Evolutionary conservation across 495 filamentous ascomycete species (phyloP).

Genomic region (Hypoxylon perforatum): DNA sequence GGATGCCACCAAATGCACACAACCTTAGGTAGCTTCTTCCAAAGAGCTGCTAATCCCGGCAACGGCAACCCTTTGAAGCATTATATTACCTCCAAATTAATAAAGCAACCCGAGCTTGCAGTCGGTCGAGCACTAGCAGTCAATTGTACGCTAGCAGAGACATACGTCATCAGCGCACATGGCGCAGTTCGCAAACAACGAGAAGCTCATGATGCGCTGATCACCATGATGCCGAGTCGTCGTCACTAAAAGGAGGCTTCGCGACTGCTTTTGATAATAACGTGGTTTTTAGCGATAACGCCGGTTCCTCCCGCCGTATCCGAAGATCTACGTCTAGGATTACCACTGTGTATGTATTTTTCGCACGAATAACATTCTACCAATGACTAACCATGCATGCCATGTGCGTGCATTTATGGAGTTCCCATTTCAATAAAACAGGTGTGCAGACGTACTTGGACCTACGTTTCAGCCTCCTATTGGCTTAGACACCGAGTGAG

Average conservation of each 20-base stretch:
- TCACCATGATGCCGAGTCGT: constrained; percentile 38
- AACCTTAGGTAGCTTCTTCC: constrained; percentile 1
- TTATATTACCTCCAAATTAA: too few relatives aligned
- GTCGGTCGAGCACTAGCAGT: neutral
- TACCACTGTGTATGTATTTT: neutral
- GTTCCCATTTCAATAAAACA: neutral
- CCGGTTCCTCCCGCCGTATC: constrained; percentile 15
- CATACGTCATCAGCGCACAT: constrained; percentile 31
- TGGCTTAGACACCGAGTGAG: constrained; percentile 26
- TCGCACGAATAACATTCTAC: too few relatives aligned
- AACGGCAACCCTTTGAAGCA: too few relatives aligned
- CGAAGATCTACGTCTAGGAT: constrained; percentile 10
- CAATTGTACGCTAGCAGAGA: neutral
- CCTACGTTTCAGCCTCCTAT: constrained; percentile 29
- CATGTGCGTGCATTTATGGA: too few relatives aligned
- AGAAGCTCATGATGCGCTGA: constrained; percentile 13
- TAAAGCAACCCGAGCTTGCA: neutral
- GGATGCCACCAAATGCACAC: neutral
- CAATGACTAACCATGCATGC: neutral
- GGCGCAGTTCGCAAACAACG: constrained; percentile 4
- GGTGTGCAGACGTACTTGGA: constrained; percentile 13
- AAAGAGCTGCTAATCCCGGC: neutral
- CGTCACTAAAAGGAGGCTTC: constrained; percentile 33
- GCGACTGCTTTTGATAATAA: constrained; percentile 23
- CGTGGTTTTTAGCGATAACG: constrained; percentile 1